phyloP scores from a whole-genome alignment of 495 filamentous ascomycete genomes.

The Clavariopsis aquatica region DNA sequence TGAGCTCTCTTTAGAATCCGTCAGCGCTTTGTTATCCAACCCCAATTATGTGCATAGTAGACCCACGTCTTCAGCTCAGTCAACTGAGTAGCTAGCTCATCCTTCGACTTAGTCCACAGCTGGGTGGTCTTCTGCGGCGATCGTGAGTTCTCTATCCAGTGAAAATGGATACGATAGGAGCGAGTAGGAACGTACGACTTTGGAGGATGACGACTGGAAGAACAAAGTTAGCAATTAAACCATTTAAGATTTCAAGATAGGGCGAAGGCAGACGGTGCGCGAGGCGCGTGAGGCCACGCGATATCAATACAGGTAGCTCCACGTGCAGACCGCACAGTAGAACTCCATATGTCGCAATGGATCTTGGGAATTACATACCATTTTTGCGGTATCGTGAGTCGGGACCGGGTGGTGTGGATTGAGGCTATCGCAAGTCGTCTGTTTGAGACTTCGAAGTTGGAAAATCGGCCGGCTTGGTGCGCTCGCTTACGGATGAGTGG shows the following conservation, averaged over 20 bases:
- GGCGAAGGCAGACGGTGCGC: not conserved
- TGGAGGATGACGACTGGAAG: constrained; percentile 26
- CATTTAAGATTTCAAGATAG: not conserved
- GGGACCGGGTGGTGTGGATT: constrained; percentile 12
- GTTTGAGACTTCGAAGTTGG: constrained; percentile 10
- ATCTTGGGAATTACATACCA: constrained; percentile 24
- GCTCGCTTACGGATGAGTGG: constrained; percentile 26
- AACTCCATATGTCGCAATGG: not conserved
- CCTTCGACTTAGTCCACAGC: constrained; percentile 99
- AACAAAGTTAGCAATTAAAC: constrained; percentile 21
- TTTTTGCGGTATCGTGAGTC: constrained; percentile 22
- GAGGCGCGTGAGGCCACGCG: not conserved
- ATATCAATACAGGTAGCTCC: not conserved
- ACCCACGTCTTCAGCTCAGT: constrained; percentile 56
- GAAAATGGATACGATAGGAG: not conserved
- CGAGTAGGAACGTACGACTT: constrained; percentile 29
- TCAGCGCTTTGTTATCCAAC: constrained; percentile 32
- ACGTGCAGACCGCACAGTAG: not conserved
- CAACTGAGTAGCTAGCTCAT: constrained; percentile 91
- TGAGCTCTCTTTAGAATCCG: constrained; percentile 80
- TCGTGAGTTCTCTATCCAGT: constrained; percentile 27
- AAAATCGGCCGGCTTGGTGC: constrained; percentile 9
- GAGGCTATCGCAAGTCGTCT: constrained; percentile 34
- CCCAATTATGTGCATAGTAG: not conserved
- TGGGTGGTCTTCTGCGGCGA: constrained; percentile 82